phyloP scores from a whole-genome alignment of 78 protist species.

The Dictyostelium intermedium region DNA sequence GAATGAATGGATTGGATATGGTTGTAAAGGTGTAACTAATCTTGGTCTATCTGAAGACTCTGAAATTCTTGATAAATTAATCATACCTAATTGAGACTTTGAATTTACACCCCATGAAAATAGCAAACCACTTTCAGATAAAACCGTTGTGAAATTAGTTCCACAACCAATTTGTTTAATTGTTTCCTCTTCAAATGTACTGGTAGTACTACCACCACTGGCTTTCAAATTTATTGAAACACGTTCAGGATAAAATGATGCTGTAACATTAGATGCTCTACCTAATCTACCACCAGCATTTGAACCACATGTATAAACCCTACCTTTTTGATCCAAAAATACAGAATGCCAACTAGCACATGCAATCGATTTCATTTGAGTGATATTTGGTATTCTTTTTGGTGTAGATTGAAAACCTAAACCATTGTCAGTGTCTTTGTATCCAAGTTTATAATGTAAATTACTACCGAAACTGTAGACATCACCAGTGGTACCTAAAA shows the following conservation, averaged over 20 bases:
- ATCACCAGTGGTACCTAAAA: conserved; percentile 24
- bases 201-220: neutral
- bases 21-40: neutral
- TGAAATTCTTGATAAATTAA: neutral
- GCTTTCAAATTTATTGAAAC: neutral
- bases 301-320: conserved; percentile 51
- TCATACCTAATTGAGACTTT: neutral
- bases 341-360: conserved; percentile 50
- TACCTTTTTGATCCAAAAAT: neutral
- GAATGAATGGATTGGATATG: conserved; percentile 31
- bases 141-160: conserved; percentile 7
- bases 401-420: conserved; percentile 45
- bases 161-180: conserved; percentile 53
- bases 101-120: conserved; percentile 21
- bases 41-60: neutral
- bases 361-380: neutral
- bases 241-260: neutral
- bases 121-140: neutral
- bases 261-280: neutral
- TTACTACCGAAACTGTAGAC: conserved; percentile 35
- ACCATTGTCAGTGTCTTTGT: neutral
- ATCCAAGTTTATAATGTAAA: neutral
- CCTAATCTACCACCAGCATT: neutral
- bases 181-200: neutral
- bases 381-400: neutral